Evolutionary conservation across 306 rosid species (phyloP), one percentile per base, ranked within the genome.

Genomic region (Fragaria iinumae): DNA sequence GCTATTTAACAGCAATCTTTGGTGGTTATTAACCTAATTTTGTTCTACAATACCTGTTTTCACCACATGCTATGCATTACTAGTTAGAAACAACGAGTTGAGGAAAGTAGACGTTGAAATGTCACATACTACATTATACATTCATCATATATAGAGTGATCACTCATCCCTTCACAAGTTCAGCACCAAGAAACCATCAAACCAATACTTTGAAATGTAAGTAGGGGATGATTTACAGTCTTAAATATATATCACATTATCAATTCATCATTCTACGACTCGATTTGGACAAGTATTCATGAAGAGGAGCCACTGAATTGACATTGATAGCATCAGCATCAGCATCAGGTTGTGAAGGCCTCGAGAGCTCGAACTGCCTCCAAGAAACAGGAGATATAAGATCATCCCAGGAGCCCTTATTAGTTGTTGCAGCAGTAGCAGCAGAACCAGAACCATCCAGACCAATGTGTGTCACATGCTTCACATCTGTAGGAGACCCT

Each of bases 381-480:
- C 85, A 83, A 80, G 90, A 85, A 79, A 71, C 78, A 71, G 88
- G 85, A 75, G 91, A 74, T 4, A 85, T 57, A 72, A 93, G 90
- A 83, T 66, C 70, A 53, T 91, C 89, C 98, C 89, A 87, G 10
- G 48, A 8, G 38, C 83, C 86, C 63, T 20, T 74, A 56, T 16
- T 72, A 38, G 27, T 60, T 57, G 83, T 65, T 38, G 86, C 38
- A 27, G 23, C 17, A 9, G 34, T 21, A n/a, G 72, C 80, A 47
- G 52, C 62, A n/a, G 62, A n/a, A 77, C 79, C 36, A 20, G 83
- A 78, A 29, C 83, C 96, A 83, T 89, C 96, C 88, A 85, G 89
- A 6, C 99, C 99, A 55, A 95, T 92, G 92, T 95, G 99, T 55
- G 97, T 88, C 84, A 95, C 97, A 53, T 95, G 99, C 86, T 95